A percentile compares a stretch with the other conserved stretches of the same genome.
phyloP scores from a whole-genome alignment of 2,329 filamentous ascomycete species.

The Arthrobotrys entomopaga region DNA sequence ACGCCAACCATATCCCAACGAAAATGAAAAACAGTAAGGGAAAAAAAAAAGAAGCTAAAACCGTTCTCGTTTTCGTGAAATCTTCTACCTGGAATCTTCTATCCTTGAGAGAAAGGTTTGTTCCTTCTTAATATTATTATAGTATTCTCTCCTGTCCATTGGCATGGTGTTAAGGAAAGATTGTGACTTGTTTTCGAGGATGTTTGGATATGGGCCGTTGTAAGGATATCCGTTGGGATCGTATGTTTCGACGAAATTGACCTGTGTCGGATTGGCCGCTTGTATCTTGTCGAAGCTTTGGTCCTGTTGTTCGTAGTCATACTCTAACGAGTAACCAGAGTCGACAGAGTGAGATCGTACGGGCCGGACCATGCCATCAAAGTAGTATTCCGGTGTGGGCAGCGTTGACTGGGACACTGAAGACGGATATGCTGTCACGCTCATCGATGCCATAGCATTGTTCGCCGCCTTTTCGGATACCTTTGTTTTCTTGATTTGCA shows the following conservation, averaged over 20 bases:
- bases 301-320: conserved; percentile 55
- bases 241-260: conserved; percentile 54
- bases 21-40: conserved; percentile 30
- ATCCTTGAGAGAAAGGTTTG: background rate
- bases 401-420: conserved; percentile 62
- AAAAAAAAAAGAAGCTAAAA: no score
- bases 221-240: conserved; percentile 45
- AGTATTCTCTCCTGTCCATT: conserved; percentile 48
- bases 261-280: conserved; percentile 52
- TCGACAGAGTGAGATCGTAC: conserved; percentile 63
- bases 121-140: background rate
- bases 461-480: conserved; percentile 77
- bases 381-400: conserved; percentile 81
- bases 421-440: conserved; percentile 56
- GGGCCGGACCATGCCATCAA: conserved; percentile 66
- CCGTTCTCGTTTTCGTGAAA: conserved; percentile 6
- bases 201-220: conserved; percentile 63
- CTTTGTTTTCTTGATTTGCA: conserved; percentile 97
- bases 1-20: conserved; percentile 20
- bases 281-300: conserved; percentile 53
- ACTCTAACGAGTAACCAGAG: conserved; percentile 62
- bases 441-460: conserved; percentile 55
- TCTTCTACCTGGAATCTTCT: background rate
- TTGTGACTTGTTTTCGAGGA: conserved; percentile 54
- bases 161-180: conserved; percentile 53